Conservation (phyloP, 2,329 filamentous ascomycete species). For the Colletotrichum sp. region DNA sequence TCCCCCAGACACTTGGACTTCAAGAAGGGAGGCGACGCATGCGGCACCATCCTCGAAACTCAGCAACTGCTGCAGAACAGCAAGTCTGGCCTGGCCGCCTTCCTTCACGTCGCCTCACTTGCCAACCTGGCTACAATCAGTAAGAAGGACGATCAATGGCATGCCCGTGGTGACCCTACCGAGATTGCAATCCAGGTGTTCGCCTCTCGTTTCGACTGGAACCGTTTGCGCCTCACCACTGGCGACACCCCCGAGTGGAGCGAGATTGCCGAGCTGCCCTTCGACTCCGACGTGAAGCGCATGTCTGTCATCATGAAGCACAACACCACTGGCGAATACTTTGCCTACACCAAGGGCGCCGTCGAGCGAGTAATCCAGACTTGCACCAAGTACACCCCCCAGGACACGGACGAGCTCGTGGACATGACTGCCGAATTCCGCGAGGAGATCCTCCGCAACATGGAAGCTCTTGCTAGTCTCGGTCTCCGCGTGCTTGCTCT, state of each 20-base stretch:
- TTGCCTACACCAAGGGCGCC: conserved; percentile 64
- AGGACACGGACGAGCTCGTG: conserved; percentile 31
- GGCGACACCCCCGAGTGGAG: conserved; percentile 48
- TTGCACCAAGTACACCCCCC: conserved; percentile 51
- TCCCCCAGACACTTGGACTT: conserved; percentile 2
- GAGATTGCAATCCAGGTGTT: conserved; percentile 74
- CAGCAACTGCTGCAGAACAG: conserved; percentile 34
- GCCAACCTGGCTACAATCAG: conserved; percentile 64
- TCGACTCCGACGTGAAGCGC: conserved; percentile 21
- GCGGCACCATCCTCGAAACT: not conserved
- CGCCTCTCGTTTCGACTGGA: conserved; percentile 65
- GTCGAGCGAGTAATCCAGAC: conserved; percentile 70
- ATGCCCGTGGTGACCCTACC: conserved; percentile 64
- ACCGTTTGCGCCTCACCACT: conserved; percentile 48
- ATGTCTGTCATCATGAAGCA: conserved; percentile 20
- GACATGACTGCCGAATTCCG: conserved; percentile 55
- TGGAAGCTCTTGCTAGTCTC: conserved; percentile 66
- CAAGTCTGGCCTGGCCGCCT: conserved; percentile 42
- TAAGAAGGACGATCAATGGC: conserved; percentile 51
- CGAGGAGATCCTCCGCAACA: conserved; percentile 63
- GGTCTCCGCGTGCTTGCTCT: conserved; percentile 73
- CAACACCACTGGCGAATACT: conserved; percentile 30
- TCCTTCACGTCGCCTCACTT: conserved; percentile 60
- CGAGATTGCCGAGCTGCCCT: conserved; percentile 54
- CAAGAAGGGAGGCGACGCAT: conserved; percentile 4